phyloP scores from a whole-genome alignment of 1,284 basidiomycete genomes.

The Microbotryum silenes-acaulis region DNA sequence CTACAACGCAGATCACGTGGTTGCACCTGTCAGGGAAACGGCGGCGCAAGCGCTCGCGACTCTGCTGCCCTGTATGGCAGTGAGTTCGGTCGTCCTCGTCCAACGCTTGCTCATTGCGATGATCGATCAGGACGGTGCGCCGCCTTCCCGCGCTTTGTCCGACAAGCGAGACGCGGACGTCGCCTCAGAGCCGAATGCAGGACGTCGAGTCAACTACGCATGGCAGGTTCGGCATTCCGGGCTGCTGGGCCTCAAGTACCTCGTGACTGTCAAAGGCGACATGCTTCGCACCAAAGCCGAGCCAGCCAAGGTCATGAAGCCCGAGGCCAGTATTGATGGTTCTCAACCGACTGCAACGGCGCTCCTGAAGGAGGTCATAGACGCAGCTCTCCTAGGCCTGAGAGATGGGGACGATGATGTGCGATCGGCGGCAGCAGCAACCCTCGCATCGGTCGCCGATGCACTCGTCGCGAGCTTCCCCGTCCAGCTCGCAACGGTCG shows the following conservation, averaged over 20 bases:
- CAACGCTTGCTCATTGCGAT: conserved; percentile 80
- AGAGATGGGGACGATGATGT: conserved; percentile 94
- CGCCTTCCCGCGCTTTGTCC: conserved; percentile 21
- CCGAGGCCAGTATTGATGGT: not conserved
- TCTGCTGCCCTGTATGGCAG: conserved; percentile 76
- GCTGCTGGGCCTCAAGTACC: conserved; percentile 91
- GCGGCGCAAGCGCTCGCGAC: conserved; percentile 91
- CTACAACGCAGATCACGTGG: conserved; percentile 92
- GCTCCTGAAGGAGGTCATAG: conserved; percentile 64
- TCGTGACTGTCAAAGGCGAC: conserved; percentile 85
- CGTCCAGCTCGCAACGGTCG: conserved; percentile 51
- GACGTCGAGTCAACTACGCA: conserved; percentile 54
- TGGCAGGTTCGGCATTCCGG: conserved; percentile 99
- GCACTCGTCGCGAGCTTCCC: conserved; percentile 71
- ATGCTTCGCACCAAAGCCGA: conserved; percentile 49
- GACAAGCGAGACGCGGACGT: conserved; percentile 3
- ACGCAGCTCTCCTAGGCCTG: conserved; percentile 77
- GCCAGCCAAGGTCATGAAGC: conserved; percentile 21
- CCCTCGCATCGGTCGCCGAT: conserved; percentile 74
- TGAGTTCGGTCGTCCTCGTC: conserved; percentile 65
- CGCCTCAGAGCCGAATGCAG: conserved; percentile 42
- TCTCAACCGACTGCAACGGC: conserved; percentile 35
- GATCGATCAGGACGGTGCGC: conserved; percentile 76
- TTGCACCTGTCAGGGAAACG: conserved; percentile 94
- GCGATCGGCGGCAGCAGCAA: conserved; percentile 87